Evolutionary conservation across 192 early-diverging fungal genomes (phyloP), one percentile per base, ranked within the genome.

Genomic region (Coemansia sp.): DNA sequence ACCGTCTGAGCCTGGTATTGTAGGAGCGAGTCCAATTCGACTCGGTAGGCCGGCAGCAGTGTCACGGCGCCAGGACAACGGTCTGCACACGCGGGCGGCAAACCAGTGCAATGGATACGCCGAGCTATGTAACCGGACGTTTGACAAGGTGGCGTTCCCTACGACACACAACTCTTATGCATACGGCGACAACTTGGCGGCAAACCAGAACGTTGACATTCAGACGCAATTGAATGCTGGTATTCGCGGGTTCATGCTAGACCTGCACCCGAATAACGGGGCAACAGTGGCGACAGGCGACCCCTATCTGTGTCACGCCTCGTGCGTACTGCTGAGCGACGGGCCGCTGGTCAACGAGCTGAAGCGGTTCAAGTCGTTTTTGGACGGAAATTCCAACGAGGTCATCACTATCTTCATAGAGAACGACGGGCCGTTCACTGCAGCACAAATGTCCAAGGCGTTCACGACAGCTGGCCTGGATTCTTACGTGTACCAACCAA

Each of bases 151-250:
- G 34, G 83, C 91, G 0, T 90, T 85, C 46, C 76, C 88, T 1
- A 87, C 88, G 8, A 92, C 94, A 16, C 94, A 95, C 81, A 94
- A 93, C 70, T 87, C 92, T 2, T 92, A 82, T 74, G 86, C 89
- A 31, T 78, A 64, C 36, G 70, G 81, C 27, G 78, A 85, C 69
- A 84, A 76, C 15, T 81, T 87, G 33, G 78, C 88, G 11, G 88
- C 89, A 15, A 93, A 92, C 74, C 92, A 94, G 72, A 72, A 89
- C 70, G 83, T 83, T 61, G 68, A 85, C 33, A 89, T 94, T 39
- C 64, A 65, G 20, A 76, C 76, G 12, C 94, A 95, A 77, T 83
- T 95, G 9, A 76, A 82, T 41, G 90, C 90, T 61, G 94, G 94
- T 20, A 76, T 95, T 49, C 82, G 94, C 6, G 89, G 79, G 5